These are phyloP conservation scores for Phytopythium mirpurense DNA, from an alignment of 352 stramenopile genomes.

Conservation along the genomic window DNA sequence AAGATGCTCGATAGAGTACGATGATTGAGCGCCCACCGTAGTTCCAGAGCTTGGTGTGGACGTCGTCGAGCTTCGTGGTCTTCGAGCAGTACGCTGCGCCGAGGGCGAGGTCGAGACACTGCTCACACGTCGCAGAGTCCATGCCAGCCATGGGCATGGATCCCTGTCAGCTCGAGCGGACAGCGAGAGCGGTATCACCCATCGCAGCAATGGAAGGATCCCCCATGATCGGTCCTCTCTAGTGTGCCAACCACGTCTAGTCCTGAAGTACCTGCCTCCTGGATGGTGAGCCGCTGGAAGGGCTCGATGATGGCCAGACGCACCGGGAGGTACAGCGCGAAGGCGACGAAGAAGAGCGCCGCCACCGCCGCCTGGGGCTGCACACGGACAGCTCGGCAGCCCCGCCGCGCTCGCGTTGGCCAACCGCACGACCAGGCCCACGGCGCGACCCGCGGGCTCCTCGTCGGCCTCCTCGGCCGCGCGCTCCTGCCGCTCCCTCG, in stretches of 20 bases:
- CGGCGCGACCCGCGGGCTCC: too few relatives aligned
- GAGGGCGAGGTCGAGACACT: slow-evolving; percentile 23
- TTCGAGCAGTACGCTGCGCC: slow-evolving; percentile 31
- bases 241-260: too few relatives aligned
- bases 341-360: slow-evolving; percentile 45
- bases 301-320: slow-evolving; percentile 34
- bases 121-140: too few relatives aligned
- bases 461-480: slow-evolving; percentile 2
- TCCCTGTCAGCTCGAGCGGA: not conserved
- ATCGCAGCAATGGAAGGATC: too few relatives aligned
- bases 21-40: slow-evolving; percentile 44
- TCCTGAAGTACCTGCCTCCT: slow-evolving; percentile 24
- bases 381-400: slow-evolving; percentile 49
- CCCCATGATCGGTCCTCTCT: too few relatives aligned
- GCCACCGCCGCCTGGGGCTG: slow-evolving; percentile 39
- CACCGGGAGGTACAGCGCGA: slow-evolving; percentile 60
- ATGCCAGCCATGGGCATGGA: too few relatives aligned
- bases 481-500: not conserved
- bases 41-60: slow-evolving; percentile 51
- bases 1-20: not conserved
- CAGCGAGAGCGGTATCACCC: too few relatives aligned
- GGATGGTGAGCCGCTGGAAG: slow-evolving; percentile 39
- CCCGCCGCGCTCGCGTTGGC: slow-evolving; percentile 13
- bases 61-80: slow-evolving; percentile 22
- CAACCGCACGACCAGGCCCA: not conserved